Evolutionary conservation across 345 rosid genomes (phyloP).

Genomic region (Crucihimalaya himalaica): DNA sequence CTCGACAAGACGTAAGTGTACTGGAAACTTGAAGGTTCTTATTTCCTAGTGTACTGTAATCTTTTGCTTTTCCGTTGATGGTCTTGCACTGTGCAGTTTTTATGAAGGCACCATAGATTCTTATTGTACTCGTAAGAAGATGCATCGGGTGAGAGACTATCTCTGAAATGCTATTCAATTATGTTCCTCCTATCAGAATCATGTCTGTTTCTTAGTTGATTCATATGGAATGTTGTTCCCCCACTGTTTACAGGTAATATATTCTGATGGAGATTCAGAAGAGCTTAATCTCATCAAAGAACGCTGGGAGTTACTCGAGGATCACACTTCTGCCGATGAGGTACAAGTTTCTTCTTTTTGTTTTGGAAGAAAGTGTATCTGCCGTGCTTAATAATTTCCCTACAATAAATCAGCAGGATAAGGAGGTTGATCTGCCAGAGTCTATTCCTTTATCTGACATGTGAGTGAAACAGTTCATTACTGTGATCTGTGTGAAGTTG

Average conservation of each 20-base stretch:
- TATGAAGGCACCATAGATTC: conserved; percentile 65
- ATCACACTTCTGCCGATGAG: conserved; percentile 26
- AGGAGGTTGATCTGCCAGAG: conserved; percentile 43
- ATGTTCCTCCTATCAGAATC: neutral
- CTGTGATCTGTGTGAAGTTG: conserved; percentile 11
- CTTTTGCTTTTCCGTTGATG: conserved; percentile 2
- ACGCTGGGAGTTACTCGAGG: conserved; percentile 56
- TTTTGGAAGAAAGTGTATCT: neutral
- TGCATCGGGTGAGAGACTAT: conserved; percentile 59
- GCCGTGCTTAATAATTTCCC: conserved; percentile 6
- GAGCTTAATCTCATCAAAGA: conserved; percentile 53
- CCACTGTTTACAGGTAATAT: conserved; percentile 49
- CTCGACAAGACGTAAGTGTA: conserved; percentile 58
- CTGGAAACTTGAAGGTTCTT: neutral
- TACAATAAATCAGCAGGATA: conserved; percentile 41
- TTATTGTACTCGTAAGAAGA: conserved; percentile 48
- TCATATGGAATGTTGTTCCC: conserved; percentile 17
- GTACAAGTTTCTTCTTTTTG: conserved; percentile 24
- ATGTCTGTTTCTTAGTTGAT: conserved; percentile 9
- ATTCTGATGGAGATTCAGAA: conserved; percentile 76
- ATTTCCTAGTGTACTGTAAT: conserved; percentile 1
- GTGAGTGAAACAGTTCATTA: conserved; percentile 46
- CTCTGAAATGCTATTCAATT: conserved; percentile 11
- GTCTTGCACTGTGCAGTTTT: conserved; percentile 52
- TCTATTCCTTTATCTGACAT: conserved; percentile 43